A percentile compares a stretch with the other conserved stretches of the same genome.
These are phyloP conservation scores for Euphorbia tirucalli DNA, from an alignment of 345 rosid genomes.

Conservation along the genomic window DNA sequence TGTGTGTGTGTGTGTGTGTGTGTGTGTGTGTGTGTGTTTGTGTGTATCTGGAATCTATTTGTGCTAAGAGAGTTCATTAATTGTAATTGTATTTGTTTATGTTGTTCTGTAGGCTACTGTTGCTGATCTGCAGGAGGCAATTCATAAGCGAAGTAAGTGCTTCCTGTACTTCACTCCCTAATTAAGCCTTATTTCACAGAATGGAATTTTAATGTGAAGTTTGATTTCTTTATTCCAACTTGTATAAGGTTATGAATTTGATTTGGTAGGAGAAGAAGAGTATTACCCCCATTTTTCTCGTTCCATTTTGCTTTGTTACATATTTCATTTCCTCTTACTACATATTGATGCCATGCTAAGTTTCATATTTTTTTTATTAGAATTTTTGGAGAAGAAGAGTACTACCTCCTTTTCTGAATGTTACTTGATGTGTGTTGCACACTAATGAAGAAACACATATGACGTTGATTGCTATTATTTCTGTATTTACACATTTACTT, in stretches of 20 bases:
- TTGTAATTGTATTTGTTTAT: constrained; percentile 4
- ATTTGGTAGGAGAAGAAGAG: not conserved
- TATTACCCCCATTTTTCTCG: not conserved
- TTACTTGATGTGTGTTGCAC: not conserved
- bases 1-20: too few relatives aligned
- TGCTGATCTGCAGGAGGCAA: constrained; percentile 88
- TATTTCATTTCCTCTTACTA: not conserved
- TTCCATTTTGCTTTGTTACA: not conserved
- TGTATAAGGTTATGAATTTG: too few relatives aligned
- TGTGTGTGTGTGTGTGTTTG: too few relatives aligned
- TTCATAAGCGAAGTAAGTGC: constrained; percentile 70
- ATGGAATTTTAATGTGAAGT: too few relatives aligned
- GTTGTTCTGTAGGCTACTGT: constrained; percentile 67
- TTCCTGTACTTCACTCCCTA: too few relatives aligned
- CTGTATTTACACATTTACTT: not conserved
- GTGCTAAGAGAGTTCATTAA: constrained; percentile 4
- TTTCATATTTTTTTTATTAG: not conserved
- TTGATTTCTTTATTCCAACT: not conserved
- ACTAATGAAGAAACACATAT: not conserved
- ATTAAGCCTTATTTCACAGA: too few relatives aligned
- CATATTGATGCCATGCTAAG: not conserved
- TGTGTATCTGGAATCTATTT: not conserved
- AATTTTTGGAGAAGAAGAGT: not conserved
- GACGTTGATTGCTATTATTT: not conserved
- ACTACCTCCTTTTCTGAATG: too few relatives aligned